Percentiles rank a stretch among this genome's conserved stretches.
Evolutionary conservation across 345 rosid species (phyloP).

Genomic region (Sonneratia caseolaris): DNA sequence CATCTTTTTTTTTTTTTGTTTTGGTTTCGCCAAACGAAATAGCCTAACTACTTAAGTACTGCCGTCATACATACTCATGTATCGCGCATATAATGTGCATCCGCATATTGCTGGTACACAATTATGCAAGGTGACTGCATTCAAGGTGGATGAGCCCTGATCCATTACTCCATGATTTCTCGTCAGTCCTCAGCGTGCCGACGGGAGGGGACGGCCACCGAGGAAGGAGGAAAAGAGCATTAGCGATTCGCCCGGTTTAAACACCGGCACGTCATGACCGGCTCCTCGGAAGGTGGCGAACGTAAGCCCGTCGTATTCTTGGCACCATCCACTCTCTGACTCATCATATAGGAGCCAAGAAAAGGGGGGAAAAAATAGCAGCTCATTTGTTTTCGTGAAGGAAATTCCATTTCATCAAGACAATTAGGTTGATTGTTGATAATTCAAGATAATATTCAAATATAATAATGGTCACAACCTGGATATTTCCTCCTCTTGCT

Average conservation of each 20-base stretch:
- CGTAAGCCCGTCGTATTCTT: conserved; percentile 77
- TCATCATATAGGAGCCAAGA: neutral
- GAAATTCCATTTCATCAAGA: too few species aligned
- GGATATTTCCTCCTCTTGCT: too few species aligned
- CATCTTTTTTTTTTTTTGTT: too few species aligned
- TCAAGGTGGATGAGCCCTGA: too few species aligned
- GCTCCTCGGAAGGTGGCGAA: conserved; percentile 95
- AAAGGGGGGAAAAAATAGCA: neutral
- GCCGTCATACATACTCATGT: neutral
- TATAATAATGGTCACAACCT: too few species aligned
- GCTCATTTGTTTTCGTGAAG: neutral
- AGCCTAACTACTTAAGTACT: neutral
- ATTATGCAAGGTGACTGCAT: neutral
- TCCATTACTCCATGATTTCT: too few species aligned
- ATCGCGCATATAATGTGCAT: neutral
- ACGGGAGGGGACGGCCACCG: conserved; percentile 32
- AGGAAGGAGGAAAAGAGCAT: conserved; percentile 65
- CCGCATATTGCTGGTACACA: neutral
- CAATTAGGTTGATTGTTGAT: too few species aligned
- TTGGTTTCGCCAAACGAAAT: too few species aligned
- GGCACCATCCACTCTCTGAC: conserved; percentile 83
- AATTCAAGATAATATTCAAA: too few species aligned
- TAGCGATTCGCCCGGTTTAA: conserved; percentile 68
- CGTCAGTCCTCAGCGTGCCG: conserved; percentile 9
- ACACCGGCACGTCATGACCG: conserved; percentile 90